A percentile compares a stretch with the other conserved stretches of the same genome.
Evolutionary conservation across 345 rosid genomes (phyloP).

Genomic region (Heritiera fomes): DNA sequence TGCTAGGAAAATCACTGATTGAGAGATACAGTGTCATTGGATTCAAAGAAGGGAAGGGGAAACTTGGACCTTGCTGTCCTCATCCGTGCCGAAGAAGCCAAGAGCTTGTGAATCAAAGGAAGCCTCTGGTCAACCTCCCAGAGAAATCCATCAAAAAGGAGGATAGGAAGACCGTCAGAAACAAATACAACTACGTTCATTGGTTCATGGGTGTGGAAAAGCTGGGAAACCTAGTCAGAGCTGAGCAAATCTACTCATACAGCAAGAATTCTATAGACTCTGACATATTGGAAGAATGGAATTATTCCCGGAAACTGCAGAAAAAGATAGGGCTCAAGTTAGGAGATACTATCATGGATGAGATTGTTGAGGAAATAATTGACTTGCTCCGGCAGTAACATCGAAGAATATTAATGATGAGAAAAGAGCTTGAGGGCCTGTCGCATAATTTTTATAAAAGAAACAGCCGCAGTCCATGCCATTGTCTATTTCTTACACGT

Average conservation of each 20-base stretch:
- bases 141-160: constrained; percentile 5
- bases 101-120: constrained; percentile 24
- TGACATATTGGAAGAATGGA: constrained; percentile 26
- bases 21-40: constrained; percentile 24
- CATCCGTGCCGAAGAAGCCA: constrained; percentile 14
- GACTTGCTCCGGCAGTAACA: constrained; percentile 17
- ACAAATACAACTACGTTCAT: neutral
- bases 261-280: constrained; percentile 18
- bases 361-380: constrained; percentile 25
- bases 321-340: constrained; percentile 32
- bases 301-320: constrained; percentile 17
- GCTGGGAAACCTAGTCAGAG: constrained; percentile 25
- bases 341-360: constrained; percentile 33
- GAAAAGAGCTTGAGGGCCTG: neutral
- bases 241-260: constrained; percentile 20
- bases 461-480: neutral
- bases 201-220: constrained; percentile 20
- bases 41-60: constrained; percentile 21
- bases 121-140: constrained; percentile 16
- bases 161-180: neutral
- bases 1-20: constrained; percentile 17
- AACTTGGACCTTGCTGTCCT: constrained; percentile 7
- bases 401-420: neutral
- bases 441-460: neutral
- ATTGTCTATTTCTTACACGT: neutral